Evolutionary conservation across 2,329 filamentous ascomycete genomes (phyloP).

Genomic region (Fusarium nygamai): DNA sequence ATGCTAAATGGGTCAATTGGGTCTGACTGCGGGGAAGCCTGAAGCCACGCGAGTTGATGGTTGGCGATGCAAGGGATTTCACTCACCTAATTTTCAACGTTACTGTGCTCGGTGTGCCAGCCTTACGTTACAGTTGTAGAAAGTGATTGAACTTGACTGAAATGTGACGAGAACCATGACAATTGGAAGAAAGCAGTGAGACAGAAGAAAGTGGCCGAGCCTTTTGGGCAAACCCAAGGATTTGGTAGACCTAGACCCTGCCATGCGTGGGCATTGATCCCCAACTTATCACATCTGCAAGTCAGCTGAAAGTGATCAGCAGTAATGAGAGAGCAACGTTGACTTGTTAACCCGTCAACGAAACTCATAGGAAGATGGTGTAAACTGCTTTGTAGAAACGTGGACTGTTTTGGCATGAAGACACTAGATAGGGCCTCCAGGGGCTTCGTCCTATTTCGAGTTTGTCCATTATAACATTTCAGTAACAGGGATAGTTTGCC

Average conservation of each 20-base stretch:
- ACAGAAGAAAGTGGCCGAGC: background rate
- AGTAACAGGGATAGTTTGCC: background rate
- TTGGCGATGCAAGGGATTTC: slow-evolving; percentile 8
- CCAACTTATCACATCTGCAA: slow-evolving; percentile 18
- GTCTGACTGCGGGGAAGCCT: slow-evolving; percentile 24
- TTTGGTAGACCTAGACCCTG: background rate
- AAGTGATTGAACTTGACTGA: slow-evolving; percentile 6
- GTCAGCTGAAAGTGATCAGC: slow-evolving; percentile 3
- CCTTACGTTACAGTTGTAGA: background rate
- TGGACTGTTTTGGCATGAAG: background rate
- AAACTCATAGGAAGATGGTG: background rate
- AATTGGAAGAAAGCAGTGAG: background rate
- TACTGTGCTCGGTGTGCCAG: background rate
- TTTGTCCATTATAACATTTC: background rate
- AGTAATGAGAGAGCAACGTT: background rate
- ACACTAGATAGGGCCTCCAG: background rate
- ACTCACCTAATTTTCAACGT: slow-evolving; percentile 4
- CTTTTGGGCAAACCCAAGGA: background rate
- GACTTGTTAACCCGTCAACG: background rate
- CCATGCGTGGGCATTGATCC: background rate
- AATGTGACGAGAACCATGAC: slow-evolving; percentile 7
- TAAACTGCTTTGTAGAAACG: background rate
- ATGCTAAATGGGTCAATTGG: background rate
- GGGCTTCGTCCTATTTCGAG: background rate
- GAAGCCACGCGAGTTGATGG: slow-evolving; percentile 25